Evolutionary conservation across 2,329 filamentous ascomycete genomes (phyloP).

Genomic region (Xylariaceae sp.): DNA sequence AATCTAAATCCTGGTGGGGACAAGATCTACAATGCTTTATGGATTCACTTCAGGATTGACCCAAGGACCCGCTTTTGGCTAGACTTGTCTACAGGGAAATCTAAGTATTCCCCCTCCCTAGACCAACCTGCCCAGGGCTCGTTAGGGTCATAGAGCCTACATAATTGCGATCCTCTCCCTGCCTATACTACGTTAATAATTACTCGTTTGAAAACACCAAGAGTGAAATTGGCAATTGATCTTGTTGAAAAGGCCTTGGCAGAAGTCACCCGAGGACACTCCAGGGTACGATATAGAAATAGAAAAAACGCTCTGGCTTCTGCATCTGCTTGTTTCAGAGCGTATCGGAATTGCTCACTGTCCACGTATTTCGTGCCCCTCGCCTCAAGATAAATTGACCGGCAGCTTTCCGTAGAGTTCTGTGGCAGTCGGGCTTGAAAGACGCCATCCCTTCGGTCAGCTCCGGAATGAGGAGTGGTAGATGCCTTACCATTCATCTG

Average conservation of each 20-base stretch:
- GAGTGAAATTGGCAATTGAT: no score
- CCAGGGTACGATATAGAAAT: slow-evolving; percentile 29
- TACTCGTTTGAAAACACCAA: no score
- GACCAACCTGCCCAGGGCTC: neutral
- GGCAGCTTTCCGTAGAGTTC: neutral
- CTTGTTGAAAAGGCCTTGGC: no score
- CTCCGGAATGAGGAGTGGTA: slow-evolving; percentile 12
- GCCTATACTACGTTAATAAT: no score
- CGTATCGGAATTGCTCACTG: slow-evolving; percentile 29
- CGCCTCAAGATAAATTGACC: slow-evolving; percentile 11
- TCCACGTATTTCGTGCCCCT: slow-evolving; percentile 5
- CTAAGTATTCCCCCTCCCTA: neutral
- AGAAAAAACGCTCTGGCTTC: slow-evolving; percentile 6
- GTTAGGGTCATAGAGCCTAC: no score
- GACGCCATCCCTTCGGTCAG: slow-evolving; percentile 5
- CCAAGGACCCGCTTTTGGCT: slow-evolving; percentile 5
- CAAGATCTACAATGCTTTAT: slow-evolving; percentile 17
- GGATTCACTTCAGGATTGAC: neutral
- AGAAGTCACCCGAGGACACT: no score
- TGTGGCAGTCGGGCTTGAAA: neutral
- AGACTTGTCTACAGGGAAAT: neutral
- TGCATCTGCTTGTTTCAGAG: slow-evolving; percentile 34
- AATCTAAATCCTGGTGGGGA: slow-evolving; percentile 6
- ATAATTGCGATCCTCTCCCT: no score
- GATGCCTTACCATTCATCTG: neutral